Base-by-base conservation (phyloP, 352 stramenopile genomes). In the Blastocystis sp. region DNA sequence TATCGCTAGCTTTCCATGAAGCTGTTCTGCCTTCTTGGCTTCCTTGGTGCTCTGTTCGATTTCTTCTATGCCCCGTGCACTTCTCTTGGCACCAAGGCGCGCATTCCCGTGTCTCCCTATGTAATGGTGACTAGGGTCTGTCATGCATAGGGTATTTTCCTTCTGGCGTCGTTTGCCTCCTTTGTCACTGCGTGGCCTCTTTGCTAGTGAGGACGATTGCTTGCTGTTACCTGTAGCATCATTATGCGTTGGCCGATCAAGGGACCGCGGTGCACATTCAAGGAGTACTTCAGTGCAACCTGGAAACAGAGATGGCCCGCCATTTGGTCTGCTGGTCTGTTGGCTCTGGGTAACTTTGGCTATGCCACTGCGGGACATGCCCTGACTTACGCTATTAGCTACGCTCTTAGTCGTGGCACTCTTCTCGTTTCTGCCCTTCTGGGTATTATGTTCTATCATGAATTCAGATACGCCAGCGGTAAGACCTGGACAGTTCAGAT, bases 11-110 rank as follows among this genome's bases (percentile, higher is more conserved):
- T 66, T 21, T 81, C 71, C 19, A 81, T 81, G 71, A 52, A 21
- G n/a, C 43, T 81, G 9, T 81, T 81, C 57, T 45, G 64, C 38
- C 21, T 81, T 24, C 57, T 81, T 24, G 71, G 71, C 21, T 38
- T 81, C 6, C 28, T 59, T 6, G 71, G 71, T 64, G 71, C 71
- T 3, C 7, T 81, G 11, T 81, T 81, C 38, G 71, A 81, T 45
- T 81, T 81, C 48, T 81, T 81, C 71, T 81, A 81, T 64, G 71
- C 40, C 34, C 71, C 71, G 14, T 81, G 71, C 59, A 81, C 71
- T n/a, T 57, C 71, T 65, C 43, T 81, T 3, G 71, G 71, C 40
- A 81, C 34, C 43, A 63, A 57, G 28, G 42, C 34, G 2, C 40
- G 24, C 45, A 63, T 63, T 65, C 48, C 71, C 6, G 17, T 81